Evolutionary conservation across 163 green algal genomes (phyloP), one percentile per base, ranked within the genome.

Genomic region (Scenedesmus sp.): DNA sequence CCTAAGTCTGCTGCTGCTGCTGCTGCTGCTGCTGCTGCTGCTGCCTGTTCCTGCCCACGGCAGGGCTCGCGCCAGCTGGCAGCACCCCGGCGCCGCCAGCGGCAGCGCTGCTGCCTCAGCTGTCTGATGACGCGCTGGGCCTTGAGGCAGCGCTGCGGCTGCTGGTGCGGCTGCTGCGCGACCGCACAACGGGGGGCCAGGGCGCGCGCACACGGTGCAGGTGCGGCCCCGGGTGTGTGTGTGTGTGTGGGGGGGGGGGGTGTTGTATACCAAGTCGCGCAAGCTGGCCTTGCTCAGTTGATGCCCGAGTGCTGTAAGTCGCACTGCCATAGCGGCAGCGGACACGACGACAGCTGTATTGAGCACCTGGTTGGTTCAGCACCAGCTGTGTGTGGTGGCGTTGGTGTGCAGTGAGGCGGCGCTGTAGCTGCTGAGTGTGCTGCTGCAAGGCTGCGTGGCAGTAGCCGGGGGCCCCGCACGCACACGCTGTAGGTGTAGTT

Each of bases 91-190:
- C 79, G 16, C 42, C 10, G 24, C 30, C 82, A n/a, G 49, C 51
- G 12, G 37, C 72, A 40, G 33, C 70, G 30, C 46, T 90, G 44
- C 70, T 90, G 22, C 42, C 44, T 9, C 13, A 26, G 37, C 68
- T 90, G 70, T 61, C 49, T 22, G 70, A 83, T 12, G 42, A 30
- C 1, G 26, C 51, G 20, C 10, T 42, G 35, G 89, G 89, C 3
- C 6, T 92, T 7, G 89, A 90, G 59, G 89, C 76, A 15, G 89
- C 7, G 15, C 68, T 92, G 51, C 73, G 73, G 20, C 70, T 91
- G 73, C 83, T 93, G 26, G 76, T 93, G 35, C 43, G 78, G 53
- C 73, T 91, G 72, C 76, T 93, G 51, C 72, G 88, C 26, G 88
- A 88, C 76, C 43, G 78, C 15, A 91, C 79, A 46, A 83, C 83